These are phyloP conservation scores for Fusarium bactridioides DNA, from an alignment of 2,329 filamentous ascomycete species.

Conservation along the genomic window DNA sequence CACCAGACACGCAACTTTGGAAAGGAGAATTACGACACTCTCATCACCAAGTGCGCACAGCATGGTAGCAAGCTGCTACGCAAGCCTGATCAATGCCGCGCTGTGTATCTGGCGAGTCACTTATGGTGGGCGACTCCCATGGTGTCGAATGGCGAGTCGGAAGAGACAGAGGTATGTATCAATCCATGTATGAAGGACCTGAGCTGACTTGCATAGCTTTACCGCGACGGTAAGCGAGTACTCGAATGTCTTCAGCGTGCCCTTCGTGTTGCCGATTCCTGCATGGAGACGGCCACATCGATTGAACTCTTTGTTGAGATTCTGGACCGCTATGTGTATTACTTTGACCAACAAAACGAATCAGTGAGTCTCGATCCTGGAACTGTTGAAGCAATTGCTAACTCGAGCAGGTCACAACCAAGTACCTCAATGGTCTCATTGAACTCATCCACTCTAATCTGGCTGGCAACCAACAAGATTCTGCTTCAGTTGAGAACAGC, in stretches of 20 bases:
- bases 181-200: not conserved
- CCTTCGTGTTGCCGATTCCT: constrained; percentile 94
- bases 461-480: constrained; percentile 82
- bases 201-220: constrained; percentile 68
- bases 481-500: constrained; percentile 84
- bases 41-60: constrained; percentile 96
- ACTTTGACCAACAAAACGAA: constrained; percentile 99
- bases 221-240: constrained; percentile 96
- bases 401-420: constrained; percentile 76
- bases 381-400: constrained; percentile 2
- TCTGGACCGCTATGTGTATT: constrained; percentile 97
- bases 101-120: constrained; percentile 95
- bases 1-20: constrained; percentile 91
- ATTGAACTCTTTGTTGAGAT: constrained; percentile 99
- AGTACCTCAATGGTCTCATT: constrained; percentile 97
- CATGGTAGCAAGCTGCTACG: constrained; percentile 97
- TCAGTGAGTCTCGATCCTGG: constrained; percentile 63
- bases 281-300: constrained; percentile 97
- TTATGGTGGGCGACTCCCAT: constrained; percentile 97
- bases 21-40: constrained; percentile 97
- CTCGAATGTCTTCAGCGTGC: constrained; percentile 96
- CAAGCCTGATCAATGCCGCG: constrained; percentile 97
- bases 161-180: constrained; percentile 75
- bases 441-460: constrained; percentile 98
- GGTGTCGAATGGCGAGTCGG: constrained; percentile 77